These are phyloP conservation scores for Biscogniauxia marginata DNA, from an alignment of 2,329 filamentous ascomycete species.

Conservation along the genomic window DNA sequence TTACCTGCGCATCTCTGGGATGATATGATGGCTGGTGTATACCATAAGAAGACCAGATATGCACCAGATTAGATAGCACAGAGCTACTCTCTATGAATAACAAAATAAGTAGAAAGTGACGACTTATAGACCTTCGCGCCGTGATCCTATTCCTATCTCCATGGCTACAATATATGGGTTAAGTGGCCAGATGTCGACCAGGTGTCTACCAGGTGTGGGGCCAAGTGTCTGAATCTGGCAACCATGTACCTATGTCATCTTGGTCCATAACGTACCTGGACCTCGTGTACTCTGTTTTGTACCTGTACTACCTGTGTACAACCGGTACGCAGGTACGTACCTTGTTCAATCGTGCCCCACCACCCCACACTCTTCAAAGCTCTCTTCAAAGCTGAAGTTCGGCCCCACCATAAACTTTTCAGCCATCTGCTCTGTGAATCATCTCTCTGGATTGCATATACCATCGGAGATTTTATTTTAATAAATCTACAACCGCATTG, in stretches of 20 bases:
- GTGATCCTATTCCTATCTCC: background rate
- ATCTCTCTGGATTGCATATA: background rate
- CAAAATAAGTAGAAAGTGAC: background rate
- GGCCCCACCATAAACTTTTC: slow-evolving; percentile 33
- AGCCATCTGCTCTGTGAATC: slow-evolving; percentile 6
- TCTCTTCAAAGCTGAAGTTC: background rate
- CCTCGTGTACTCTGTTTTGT: no score
- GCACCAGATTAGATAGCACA: no score
- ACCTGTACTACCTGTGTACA: no score
- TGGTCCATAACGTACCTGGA: no score
- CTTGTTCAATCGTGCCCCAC: slow-evolving; percentile 9
- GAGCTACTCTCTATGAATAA: no score
- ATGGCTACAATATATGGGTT: background rate
- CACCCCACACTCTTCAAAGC: background rate
- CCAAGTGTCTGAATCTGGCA: background rate
- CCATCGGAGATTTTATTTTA: background rate
- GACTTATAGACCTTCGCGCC: no score
- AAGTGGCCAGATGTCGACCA: background rate
- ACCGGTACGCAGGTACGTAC: background rate
- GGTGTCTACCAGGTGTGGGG: background rate
- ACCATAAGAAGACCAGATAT: no score
- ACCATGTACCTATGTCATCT: no score
- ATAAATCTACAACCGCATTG: background rate
- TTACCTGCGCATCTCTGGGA: no score
- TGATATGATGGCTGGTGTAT: no score